Evolutionary conservation across 805 yeast genomes (phyloP).

Genomic region (Peterozyma toletana): DNA sequence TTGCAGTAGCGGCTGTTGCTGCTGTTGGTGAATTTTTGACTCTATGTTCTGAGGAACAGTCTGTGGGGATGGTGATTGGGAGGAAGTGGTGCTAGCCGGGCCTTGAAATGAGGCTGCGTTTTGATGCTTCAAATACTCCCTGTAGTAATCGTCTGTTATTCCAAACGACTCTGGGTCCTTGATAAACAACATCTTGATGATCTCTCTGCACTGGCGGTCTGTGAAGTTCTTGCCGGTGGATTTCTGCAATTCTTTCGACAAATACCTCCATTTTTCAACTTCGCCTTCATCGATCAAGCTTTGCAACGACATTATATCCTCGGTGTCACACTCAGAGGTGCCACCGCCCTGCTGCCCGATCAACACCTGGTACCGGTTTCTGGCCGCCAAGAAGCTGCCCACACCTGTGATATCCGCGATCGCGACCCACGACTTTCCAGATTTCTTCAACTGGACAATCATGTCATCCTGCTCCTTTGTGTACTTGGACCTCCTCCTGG

Average conservation of each 20-base stretch:
- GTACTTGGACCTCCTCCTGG: constrained; percentile 62
- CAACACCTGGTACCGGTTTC: constrained; percentile 72
- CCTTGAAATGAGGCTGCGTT: background rate
- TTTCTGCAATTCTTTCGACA: constrained; percentile 56
- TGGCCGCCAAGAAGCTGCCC: constrained; percentile 63
- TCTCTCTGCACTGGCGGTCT: constrained; percentile 46
- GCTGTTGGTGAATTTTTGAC: too few relatives aligned
- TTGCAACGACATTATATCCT: constrained; percentile 45
- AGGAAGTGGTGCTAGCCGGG: too few relatives aligned
- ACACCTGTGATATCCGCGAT: constrained; percentile 61
- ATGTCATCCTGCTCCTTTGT: constrained; percentile 59
- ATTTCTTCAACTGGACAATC: constrained; percentile 52
- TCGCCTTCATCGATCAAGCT: constrained; percentile 62
- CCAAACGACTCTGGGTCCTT: constrained; percentile 52
- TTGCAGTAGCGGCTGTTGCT: too few relatives aligned
- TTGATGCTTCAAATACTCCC: constrained; percentile 19
- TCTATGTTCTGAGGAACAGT: too few relatives aligned
- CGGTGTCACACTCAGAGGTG: constrained; percentile 51
- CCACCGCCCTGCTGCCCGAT: constrained; percentile 83
- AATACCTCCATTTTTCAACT: constrained; percentile 58
- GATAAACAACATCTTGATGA: constrained; percentile 46
- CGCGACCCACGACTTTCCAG: constrained; percentile 67
- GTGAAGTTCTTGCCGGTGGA: constrained; percentile 43
- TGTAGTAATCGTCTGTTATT: constrained; percentile 36
- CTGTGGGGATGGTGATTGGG: too few relatives aligned